Conservation (phyloP, 331 rosid species). For the Telfairia occidentalis region DNA sequence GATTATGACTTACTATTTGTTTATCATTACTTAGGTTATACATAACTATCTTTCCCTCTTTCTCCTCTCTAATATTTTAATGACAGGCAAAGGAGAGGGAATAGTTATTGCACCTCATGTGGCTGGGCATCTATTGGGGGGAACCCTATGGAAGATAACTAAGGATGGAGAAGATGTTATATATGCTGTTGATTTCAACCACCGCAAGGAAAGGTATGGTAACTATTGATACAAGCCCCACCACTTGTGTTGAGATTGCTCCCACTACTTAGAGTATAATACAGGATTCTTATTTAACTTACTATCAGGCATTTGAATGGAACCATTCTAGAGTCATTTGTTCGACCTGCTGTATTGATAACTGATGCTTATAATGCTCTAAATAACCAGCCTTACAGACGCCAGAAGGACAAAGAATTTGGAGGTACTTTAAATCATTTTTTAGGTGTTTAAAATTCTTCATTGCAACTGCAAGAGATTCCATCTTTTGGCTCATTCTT, state of each 20-base stretch:
- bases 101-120: slow-evolving; percentile 87
- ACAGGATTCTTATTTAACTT: slow-evolving; percentile 13
- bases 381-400: slow-evolving; percentile 90
- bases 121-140: slow-evolving; percentile 98
- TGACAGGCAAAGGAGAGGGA: slow-evolving; percentile 85
- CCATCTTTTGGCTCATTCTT: background rate
- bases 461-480: background rate
- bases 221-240: background rate
- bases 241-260: background rate
- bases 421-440: slow-evolving; percentile 46
- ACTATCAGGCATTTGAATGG: slow-evolving; percentile 47
- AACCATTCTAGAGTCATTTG: slow-evolving; percentile 42
- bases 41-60: background rate
- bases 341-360: slow-evolving; percentile 90
- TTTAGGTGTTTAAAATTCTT: slow-evolving; percentile 13
- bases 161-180: slow-evolving; percentile 96
- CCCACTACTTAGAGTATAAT: background rate
- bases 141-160: slow-evolving; percentile 91
- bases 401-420: slow-evolving; percentile 85
- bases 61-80: background rate
- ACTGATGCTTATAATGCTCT: slow-evolving; percentile 98
- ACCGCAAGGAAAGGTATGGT: slow-evolving; percentile 72
- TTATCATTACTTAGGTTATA: background rate
- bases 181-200: slow-evolving; percentile 95
- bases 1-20: background rate